Base-by-base conservation (phyloP, 306 rosid species). In the Rosa multiflora region DNA sequence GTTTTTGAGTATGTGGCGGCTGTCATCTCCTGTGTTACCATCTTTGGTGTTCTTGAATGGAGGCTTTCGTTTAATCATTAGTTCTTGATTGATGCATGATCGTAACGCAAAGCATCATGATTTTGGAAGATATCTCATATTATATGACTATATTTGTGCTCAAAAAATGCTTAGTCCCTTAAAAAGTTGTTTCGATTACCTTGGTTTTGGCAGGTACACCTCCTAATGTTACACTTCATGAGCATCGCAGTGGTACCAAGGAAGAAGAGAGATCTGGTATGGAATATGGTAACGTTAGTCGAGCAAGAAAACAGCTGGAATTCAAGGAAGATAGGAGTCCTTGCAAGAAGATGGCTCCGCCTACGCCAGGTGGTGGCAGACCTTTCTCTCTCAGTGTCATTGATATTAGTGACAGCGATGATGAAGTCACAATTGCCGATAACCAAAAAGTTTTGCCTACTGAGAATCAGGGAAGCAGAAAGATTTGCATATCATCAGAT, bases 391-490 rank as follows among this genome's bases (percentile, higher is more conserved):
- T 13, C 29, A 55, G 79, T 62, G 51, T 85, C 58, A 66, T 89
- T 48, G 59, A 84, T 85, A 83, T 86, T 26, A 64, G n/a, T 73
- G 93, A 87, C 76, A 91, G 89, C n/a, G 88, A 91, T 48, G 89
- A 86, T 76, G 91, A 89, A 78, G 79, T 73, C 39, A 61, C 67
- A 73, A 71, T 43, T 81, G 21, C n/a, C 55, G 63, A 48, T 46
- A 15, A 67, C 49, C 35, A 76, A 61, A 20, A 6, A n/a, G 5
- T 40, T 26, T 61, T 82, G 61, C 83, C 85, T 58, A 20, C 64
- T 55, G 26, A 80, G 59, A 21, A 69, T 80, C 58, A 55, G 70
- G 79, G 61, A 56, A 67, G 78, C 26, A 18, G 35, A 70, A 71
- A 44, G 51, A 40, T 26, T 26, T 69, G 1, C 46, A 29, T 14